A percentile compares a stretch with the other conserved stretches of the same genome.
Evolutionary conservation across 2,329 filamentous ascomycete genomes (phyloP).

Genomic region (Elsinoe ampelina): DNA sequence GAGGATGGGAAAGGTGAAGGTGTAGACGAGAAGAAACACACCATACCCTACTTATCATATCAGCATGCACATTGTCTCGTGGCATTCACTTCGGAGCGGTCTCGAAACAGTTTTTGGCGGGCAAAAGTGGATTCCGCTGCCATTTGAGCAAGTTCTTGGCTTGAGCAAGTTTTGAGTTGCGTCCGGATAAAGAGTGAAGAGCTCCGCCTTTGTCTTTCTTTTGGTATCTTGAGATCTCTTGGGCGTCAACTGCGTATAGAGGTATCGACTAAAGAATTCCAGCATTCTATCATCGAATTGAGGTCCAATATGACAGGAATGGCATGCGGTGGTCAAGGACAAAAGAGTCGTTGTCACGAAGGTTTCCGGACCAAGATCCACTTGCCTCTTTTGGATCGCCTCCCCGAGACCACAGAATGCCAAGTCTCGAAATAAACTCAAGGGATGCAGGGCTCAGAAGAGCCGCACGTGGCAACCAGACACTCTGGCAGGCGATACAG

Average conservation of each 20-base stretch:
- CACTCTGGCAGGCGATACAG: background rate
- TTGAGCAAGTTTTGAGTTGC: slow-evolving; percentile 9
- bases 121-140: slow-evolving; percentile 5
- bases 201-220: background rate
- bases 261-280: background rate
- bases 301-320: background rate
- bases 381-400: background rate
- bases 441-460: background rate
- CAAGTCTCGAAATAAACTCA: background rate
- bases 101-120: slow-evolving; percentile 1
- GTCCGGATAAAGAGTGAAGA: background rate
- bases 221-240: background rate
- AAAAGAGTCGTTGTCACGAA: background rate
- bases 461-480: slow-evolving; percentile 10
- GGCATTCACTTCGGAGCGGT: background rate
- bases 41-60: slow-evolving; percentile 5
- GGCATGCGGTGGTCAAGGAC: background rate
- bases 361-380: background rate
- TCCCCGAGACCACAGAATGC: background rate
- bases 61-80: background rate
- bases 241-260: background rate
- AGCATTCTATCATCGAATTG: too few species aligned
- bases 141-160: slow-evolving; percentile 12
- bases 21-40: background rate
- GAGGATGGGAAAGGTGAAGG: background rate